Evolutionary conservation across 805 yeast species (phyloP), one percentile per base, ranked within the genome.

Genomic region (Candida argentea): DNA sequence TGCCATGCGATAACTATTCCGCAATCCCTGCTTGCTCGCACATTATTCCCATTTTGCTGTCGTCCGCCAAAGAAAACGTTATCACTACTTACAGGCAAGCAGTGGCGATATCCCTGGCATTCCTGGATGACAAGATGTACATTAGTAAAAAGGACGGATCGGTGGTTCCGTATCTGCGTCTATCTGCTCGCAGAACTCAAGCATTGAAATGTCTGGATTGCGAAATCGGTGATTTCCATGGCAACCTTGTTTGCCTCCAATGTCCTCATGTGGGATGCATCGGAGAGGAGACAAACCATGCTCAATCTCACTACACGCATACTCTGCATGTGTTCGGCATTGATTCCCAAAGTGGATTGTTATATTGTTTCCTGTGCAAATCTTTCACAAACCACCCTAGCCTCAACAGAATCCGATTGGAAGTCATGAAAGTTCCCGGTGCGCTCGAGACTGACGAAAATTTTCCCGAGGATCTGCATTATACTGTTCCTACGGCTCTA

Each of bases 361-460:
- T 87, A 24, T 78, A 72, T 44, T 89, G 97, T 50, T 80, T 81
- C 51, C 72, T 67, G 48, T 89, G 97, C 53, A 68, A 70, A 10
- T 76, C 77, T 40, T 79, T 77, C 43, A 71, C 82, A 15, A 69
- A 76, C 35, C 80, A 80, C 40, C 63, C 69, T 3, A 55, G 56
- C 26, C 51, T 81, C 21, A 83, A 79, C 34, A 46, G 48, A n/a
- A 61, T 68, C 17, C 55, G 86, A 28, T 35, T 45, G 20, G 45
- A 43, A 6, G 28, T 26, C 13, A 20, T 29, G 14, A 6, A 13
- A 7, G 11, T 7, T 7, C 22, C 23, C 14, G 25, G 20, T 14
- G 11, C 5, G 3, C n/a, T 10, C 4, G 24, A 20, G 13, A 29
- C 16, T 3, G 17, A 13, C 7, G 17, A 15, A 14, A 29, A 28